phyloP scores from a whole-genome alignment of 768 basidiomycete genomes.

The Tulasnella sp. region DNA sequence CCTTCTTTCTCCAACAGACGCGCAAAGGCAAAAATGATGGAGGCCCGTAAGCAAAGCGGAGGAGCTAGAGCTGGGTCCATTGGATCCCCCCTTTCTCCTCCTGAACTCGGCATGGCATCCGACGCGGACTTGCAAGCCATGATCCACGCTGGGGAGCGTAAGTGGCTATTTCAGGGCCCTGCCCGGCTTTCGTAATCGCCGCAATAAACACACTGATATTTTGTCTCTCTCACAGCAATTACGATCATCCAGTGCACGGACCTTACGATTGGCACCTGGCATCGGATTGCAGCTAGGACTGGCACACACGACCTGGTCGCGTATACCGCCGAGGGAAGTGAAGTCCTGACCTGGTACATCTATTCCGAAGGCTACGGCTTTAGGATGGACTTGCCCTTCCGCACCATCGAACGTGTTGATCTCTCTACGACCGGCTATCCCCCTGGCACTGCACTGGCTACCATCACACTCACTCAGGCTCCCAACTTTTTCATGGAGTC shows the following conservation, averaged over 20 bases:
- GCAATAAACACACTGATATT: constrained; percentile 2
- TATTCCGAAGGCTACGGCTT: constrained; percentile 66
- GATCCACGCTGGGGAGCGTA: constrained; percentile 75
- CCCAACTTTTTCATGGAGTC: constrained; percentile 66
- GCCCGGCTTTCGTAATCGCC: not conserved
- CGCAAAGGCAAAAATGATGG: constrained; percentile 73
- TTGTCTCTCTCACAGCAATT: constrained; percentile 46
- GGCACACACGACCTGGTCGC: constrained; percentile 65
- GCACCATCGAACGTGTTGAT: constrained; percentile 31
- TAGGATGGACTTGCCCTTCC: constrained; percentile 81
- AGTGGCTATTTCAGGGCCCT: constrained; percentile 35
- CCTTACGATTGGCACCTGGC: constrained; percentile 73
- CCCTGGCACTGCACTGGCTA: constrained; percentile 51
- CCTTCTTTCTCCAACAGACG: constrained; percentile 46
- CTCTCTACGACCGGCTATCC: constrained; percentile 41
- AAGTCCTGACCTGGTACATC: constrained; percentile 74
- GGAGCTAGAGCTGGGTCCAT: constrained; percentile 13
- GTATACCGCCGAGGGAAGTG: constrained; percentile 65
- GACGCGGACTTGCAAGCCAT: constrained; percentile 59
- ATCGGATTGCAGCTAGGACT: constrained; percentile 55
- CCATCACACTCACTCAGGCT: constrained; percentile 60
- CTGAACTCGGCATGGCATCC: constrained; percentile 49
- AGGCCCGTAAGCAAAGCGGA: constrained; percentile 32
- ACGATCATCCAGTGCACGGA: constrained; percentile 72
- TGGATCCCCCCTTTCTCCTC: constrained; percentile 47